A percentile compares a stretch with the other conserved stretches of the same genome.
Evolutionary conservation across 2,329 filamentous ascomycete genomes (phyloP).

Genomic region (Periconia digitata): DNA sequence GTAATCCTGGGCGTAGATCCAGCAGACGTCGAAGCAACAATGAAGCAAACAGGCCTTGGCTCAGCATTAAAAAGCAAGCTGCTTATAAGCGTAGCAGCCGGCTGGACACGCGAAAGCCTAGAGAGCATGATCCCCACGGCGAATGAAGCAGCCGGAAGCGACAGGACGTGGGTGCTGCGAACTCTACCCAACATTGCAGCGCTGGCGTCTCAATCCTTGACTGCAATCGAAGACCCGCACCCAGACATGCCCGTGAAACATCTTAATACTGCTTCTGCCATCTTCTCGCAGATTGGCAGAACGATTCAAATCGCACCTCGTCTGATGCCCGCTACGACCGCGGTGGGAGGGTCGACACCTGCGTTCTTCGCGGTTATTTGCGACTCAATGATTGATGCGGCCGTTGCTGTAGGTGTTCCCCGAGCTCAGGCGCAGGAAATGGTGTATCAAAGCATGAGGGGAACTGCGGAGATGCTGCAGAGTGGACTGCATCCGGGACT

Average conservation of each 20-base stretch:
- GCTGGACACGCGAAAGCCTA: constrained; percentile 49
- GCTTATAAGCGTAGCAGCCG: constrained; percentile 55
- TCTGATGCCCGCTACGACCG: constrained; percentile 32
- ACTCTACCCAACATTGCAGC: constrained; percentile 52
- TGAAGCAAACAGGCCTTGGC: constrained; percentile 42
- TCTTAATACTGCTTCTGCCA: constrained; percentile 18
- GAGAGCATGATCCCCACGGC: constrained; percentile 40
- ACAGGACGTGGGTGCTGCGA: constrained; percentile 41
- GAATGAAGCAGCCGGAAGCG: constrained; percentile 6
- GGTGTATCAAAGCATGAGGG: constrained; percentile 36
- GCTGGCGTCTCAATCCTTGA: constrained; percentile 48
- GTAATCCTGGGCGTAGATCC: constrained; percentile 54
- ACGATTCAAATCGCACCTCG: constrained; percentile 20
- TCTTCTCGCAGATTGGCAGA: constrained; percentile 29
- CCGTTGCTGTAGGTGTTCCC: constrained; percentile 32
- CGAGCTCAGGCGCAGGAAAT: constrained; percentile 26
- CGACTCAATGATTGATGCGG: constrained; percentile 35
- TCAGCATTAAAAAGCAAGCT: constrained; percentile 50
- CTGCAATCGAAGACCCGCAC: constrained; percentile 29
- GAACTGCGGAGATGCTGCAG: constrained; percentile 32
- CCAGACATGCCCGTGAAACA: constrained; percentile 15
- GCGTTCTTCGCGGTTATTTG: constrained; percentile 36
- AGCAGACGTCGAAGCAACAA: constrained; percentile 42
- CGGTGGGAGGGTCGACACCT: constrained; percentile 32
- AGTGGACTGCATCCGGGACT: constrained; percentile 30